A percentile compares a stretch with the other conserved stretches of the same genome.
Conservation (phyloP, 306 rosid species). For the Pyrus communis region DNA sequence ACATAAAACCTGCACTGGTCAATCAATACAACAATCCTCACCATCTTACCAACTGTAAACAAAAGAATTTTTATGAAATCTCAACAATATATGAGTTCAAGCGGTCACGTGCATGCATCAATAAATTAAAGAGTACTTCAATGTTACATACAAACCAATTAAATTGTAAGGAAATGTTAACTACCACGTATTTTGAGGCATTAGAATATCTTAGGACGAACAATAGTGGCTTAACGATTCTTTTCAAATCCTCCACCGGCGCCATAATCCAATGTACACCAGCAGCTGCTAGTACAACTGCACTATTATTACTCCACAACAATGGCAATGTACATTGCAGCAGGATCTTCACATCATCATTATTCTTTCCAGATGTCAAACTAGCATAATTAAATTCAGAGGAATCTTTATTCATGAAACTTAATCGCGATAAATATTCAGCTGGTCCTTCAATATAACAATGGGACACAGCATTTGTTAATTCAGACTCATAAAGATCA, state of each 20-base stretch:
- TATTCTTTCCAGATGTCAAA: conserved; percentile 45
- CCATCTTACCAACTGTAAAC: conserved; percentile 1
- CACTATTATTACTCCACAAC: conserved; percentile 93
- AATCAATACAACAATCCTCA: conserved; percentile 25
- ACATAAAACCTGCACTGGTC: conserved; percentile 66
- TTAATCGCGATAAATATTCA: conserved; percentile 77
- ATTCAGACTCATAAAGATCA: conserved; percentile 35
- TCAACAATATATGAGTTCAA: not conserved
- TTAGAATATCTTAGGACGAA: conserved; percentile 75
- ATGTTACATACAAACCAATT: not conserved
- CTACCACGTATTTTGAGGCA: conserved; percentile 87
- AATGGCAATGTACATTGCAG: conserved; percentile 85
- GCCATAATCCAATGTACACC: conserved; percentile 97
- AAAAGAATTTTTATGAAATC: not conserved
- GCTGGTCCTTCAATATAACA: conserved; percentile 92
- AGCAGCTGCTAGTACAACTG: conserved; percentile 93
- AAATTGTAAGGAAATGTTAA: conserved; percentile 16
- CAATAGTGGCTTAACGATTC: conserved; percentile 79
- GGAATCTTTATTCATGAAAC: conserved; percentile 36
- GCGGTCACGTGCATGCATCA: not conserved
- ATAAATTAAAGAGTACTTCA: not conserved
- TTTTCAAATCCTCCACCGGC: conserved; percentile 47
- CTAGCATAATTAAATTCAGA: conserved; percentile 44
- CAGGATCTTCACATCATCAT: conserved; percentile 74
- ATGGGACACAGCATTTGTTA: conserved; percentile 48